Evolutionary conservation across 2,329 filamentous ascomycete genomes (phyloP).

Genomic region (Talaromyces atroroseus): DNA sequence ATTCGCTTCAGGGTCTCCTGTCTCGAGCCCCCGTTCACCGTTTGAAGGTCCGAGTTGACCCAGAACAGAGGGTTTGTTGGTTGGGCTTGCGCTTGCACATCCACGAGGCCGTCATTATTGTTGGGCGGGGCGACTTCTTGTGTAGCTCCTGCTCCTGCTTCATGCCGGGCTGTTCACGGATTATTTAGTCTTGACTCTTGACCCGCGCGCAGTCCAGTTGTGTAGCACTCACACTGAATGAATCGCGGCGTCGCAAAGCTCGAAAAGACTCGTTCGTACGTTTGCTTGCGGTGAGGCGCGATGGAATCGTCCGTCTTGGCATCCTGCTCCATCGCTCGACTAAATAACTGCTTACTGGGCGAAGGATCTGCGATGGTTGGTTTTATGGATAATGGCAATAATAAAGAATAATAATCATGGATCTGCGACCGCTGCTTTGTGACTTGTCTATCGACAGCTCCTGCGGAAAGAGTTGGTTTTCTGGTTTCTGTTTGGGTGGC

Average conservation of each 20-base stretch:
- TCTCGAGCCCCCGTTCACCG: constrained; percentile 31
- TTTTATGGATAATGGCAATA: not conserved
- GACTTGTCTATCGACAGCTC: no score
- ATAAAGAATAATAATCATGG: not conserved
- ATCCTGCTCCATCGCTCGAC: constrained; percentile 21
- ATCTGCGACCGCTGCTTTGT: no score
- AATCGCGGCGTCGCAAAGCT: constrained; percentile 18
- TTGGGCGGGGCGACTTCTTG: not conserved
- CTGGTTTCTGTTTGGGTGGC: not conserved
- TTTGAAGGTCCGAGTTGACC: constrained; percentile 35
- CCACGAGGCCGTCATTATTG: not conserved
- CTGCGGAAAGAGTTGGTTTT: not conserved
- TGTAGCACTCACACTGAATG: constrained; percentile 4
- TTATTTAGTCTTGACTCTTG: not conserved
- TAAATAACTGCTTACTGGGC: not conserved
- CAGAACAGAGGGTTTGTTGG: constrained; percentile 35
- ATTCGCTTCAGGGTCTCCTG: constrained; percentile 38
- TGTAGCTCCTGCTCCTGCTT: not conserved
- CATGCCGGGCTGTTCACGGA: not conserved
- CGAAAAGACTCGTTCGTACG: constrained; percentile 26
- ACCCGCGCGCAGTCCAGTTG: no score
- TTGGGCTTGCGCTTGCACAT: constrained; percentile 21
- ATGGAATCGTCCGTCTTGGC: constrained; percentile 22
- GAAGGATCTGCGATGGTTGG: not conserved
- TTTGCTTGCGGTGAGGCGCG: constrained; percentile 12